Base-by-base conservation (phyloP, 108 stramenopile genomes). In the Cafeteria roenbergensis region DNA sequence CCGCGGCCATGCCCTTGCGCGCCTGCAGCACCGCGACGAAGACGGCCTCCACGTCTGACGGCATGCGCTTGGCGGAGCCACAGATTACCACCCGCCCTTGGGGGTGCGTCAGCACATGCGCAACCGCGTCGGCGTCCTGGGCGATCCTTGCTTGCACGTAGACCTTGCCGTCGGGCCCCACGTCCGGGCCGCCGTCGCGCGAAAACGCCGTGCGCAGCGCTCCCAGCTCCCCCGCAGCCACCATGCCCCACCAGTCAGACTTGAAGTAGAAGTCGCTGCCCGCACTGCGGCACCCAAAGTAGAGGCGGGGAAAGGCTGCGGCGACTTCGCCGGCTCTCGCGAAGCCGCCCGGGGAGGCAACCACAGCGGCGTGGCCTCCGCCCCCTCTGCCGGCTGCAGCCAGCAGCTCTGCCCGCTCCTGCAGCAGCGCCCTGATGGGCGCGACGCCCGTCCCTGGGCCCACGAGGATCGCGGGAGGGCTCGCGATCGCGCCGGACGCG, bases 371-470 rank as follows among this genome's bases (percentile, higher is more conserved):
- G 42, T 6, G 17, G 17, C 42, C 42, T 48, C 42, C 42, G 17
- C 17, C 42, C 12, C 42, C 12, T 14, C 31, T 14, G 8, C 9
- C 8, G 9, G 32, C 31, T 4, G 8, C 56, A 3, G 24, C 34
- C n/a, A 31, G 36, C 31, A 17, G 28, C 61, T 85, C 63, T 12
- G 74, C 63, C 48, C 88, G 82, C 70, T 95, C 92, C 75, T 93
- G 89, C 53, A 95, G 73, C 51, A 95, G 64, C 3, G 90, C 90
- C 20, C 92, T 79, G 92, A 97, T 94, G 1, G 96, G 96, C 12
- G 96, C 96, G 54, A 97, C 80, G 8, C 96, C 96, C 0, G 95
- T 97, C 31, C 95, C 95, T 6, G 95, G 95, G n/a, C 95, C 95
- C 51, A 96, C 82, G 86, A 96, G 84, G 20, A 97, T 64, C 25